Conservation (phyloP, 2,329 filamentous ascomycete genomes). For the Trichophyton schoenleinii region DNA sequence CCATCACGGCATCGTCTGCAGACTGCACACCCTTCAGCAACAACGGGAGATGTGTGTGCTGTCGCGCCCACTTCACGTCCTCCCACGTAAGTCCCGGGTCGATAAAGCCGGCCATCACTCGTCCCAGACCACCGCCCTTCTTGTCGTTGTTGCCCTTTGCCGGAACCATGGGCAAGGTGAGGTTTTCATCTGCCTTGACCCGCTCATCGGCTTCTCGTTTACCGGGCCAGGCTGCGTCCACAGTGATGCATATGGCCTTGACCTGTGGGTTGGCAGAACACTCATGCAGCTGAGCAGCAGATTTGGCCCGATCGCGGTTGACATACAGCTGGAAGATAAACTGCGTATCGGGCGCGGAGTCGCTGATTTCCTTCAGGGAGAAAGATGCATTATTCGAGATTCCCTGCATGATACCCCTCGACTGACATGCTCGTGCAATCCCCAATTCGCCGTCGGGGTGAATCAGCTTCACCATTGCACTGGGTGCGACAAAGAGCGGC, state of each 20-base stretch:
- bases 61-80: constrained; percentile 42
- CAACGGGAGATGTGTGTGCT: constrained; percentile 39
- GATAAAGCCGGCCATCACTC: constrained; percentile 41
- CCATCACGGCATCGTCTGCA: constrained; percentile 42
- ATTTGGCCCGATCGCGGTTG: constrained; percentile 39
- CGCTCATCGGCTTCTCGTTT: constrained; percentile 48
- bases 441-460: constrained; percentile 53
- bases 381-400: constrained; percentile 52
- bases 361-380: constrained; percentile 42
- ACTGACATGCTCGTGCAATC: constrained; percentile 42
- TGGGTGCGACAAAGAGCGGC: constrained; percentile 53
- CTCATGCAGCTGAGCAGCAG: constrained; percentile 34
- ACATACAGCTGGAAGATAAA: constrained; percentile 48
- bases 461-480: constrained; percentile 51
- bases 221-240: constrained; percentile 43
- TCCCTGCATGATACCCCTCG: constrained; percentile 44
- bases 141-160: constrained; percentile 37
- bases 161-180: constrained; percentile 34
- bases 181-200: constrained; percentile 35
- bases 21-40: constrained; percentile 47
- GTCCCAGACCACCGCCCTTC: constrained; percentile 42
- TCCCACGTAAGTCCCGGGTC: constrained; percentile 42
- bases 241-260: constrained; percentile 40
- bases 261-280: constrained; percentile 32
- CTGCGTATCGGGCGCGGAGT: constrained; percentile 28